phyloP scores from a whole-genome alignment of 1,284 basidiomycete species.

The Papiliotrema nemorosa region DNA sequence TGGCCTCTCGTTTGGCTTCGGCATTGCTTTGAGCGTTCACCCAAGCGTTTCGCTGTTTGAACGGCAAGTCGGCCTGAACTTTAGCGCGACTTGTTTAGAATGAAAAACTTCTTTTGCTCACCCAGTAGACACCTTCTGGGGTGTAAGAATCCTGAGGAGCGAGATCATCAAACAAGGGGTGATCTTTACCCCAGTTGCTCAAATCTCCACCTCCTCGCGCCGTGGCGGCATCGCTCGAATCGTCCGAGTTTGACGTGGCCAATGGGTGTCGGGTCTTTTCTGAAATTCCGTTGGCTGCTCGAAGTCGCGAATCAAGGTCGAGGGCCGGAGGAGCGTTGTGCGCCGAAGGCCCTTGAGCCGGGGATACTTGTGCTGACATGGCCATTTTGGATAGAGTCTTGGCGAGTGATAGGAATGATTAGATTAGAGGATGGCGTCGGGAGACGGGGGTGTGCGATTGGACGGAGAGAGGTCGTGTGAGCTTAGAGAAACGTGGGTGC shows the following conservation, averaged over 20 bases:
- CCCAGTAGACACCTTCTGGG: slow-evolving; percentile 44
- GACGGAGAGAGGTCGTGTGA: too few species aligned
- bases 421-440: too few species aligned
- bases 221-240: not conserved
- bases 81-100: not conserved
- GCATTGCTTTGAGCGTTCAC: slow-evolving; percentile 50
- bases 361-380: slow-evolving; percentile 6
- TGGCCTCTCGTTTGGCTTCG: slow-evolving; percentile 52
- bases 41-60: slow-evolving; percentile 43
- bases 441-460: too few species aligned
- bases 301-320: not conserved
- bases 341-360: slow-evolving; percentile 1
- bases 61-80: slow-evolving; percentile 42
- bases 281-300: not conserved
- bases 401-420: too few species aligned
- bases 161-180: slow-evolving; percentile 47
- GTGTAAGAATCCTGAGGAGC: slow-evolving; percentile 45
- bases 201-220: not conserved
- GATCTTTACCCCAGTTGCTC: slow-evolving; percentile 13
- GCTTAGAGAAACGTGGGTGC: too few species aligned
- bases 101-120: slow-evolving; percentile 13
- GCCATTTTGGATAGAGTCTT: slow-evolving; percentile 2
- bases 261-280: not conserved
- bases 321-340: slow-evolving; percentile 2
- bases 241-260: not conserved